Base-by-base conservation (phyloP, 192 early-diverging fungal species). In the Martensiomyces pterosporus region DNA sequence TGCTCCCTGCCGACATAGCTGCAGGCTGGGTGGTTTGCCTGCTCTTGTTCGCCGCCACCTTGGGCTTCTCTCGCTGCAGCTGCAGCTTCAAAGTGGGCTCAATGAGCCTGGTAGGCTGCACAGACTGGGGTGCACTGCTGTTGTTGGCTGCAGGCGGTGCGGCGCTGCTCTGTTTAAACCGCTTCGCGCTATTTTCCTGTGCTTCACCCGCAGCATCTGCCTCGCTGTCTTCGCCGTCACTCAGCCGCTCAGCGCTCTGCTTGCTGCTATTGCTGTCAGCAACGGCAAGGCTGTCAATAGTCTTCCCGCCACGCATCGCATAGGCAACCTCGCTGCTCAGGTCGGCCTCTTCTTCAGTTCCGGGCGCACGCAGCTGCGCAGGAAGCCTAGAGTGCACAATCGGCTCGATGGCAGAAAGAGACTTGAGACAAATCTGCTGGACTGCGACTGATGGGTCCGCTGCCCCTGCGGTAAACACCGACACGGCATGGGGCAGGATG, bases 331-430 rank as follows among this genome's bases (percentile, higher is more conserved):
- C 26, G 1, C 21, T 24, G 29, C 63, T 55, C 0, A 33, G 24
- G 23, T 62, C 55, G 18, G 55, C 4, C n/a, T 44, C 39, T 16
- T 64, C 49, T 9, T 72, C 57, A 1, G 52, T 48, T 24, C 63
- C 71, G 4, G 64, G 71, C 13, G 44, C 64, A 12, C 71, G 54
- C 35, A 67, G 50, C 55, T 74, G 71, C 10, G 71, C 71, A 12
- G 73, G 73, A 3, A 75, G 53, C 1, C 61, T 54, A 2, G 61
- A 42, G 24, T 75, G 73, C 16, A 75, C 26, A 22, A 75, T 60
- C 14, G 67, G 65, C 13, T 69, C 67, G 32, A 64, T 51, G 0
- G 49, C 44, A 6, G 36, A 13, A 4, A 75, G 49, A 0, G 62
- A 57, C 3, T 39, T 29, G 1, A 27, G 19, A 34, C 73, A 69